Evolutionary conservation across 495 filamentous ascomycete species (phyloP), one percentile per base, ranked within the genome.

Genomic region (Aspergillus kassunensis): DNA sequence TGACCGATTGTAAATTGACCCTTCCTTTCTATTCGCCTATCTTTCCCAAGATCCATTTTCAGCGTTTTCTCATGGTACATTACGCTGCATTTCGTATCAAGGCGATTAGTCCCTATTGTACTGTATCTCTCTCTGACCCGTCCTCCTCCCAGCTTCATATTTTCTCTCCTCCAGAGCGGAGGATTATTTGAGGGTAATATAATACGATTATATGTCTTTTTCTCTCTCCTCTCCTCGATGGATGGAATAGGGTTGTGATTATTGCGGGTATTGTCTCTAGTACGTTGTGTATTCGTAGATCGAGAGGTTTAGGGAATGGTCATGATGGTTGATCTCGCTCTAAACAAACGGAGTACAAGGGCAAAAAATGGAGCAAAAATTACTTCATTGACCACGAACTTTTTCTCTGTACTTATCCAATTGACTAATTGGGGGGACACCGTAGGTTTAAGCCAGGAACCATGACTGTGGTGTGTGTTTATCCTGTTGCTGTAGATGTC

Each of bases 1-100:
- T 65, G 66, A 27, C 34, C 44, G 29, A 56, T 54, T 72, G 69
- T 72, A 72, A 70, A 72, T 65, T 70, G 67, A 59, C 41, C 36
- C 48, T 42, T 44, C 15, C 37, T 51, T 44, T 11, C 41, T 18
- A 24, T 21, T n/a, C 19, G 39, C 21, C 21, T 42, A 24, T 27
- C 6, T 53, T 56, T 18, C 39, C 33, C 12, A 49, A 43, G 35
- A 41, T 44, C 16, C 53, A 42, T 46, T 23, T 20, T 40, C 13
- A n/a, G 44, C 44, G 30, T 55, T 46, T 53, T 44, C 42, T 51
- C 20, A 34, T 39, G 45, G 23, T 49, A 15, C 9, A 27, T 11
- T 27, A 48, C 33, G 3, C 19, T 25, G n/a, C 30, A 19, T 40
- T 34, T 34, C 39, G 42, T 40, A 46, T 37, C 19, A 31, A 23